Conservation (phyloP, 805 yeast species). For the Yarrowia deformans region DNA sequence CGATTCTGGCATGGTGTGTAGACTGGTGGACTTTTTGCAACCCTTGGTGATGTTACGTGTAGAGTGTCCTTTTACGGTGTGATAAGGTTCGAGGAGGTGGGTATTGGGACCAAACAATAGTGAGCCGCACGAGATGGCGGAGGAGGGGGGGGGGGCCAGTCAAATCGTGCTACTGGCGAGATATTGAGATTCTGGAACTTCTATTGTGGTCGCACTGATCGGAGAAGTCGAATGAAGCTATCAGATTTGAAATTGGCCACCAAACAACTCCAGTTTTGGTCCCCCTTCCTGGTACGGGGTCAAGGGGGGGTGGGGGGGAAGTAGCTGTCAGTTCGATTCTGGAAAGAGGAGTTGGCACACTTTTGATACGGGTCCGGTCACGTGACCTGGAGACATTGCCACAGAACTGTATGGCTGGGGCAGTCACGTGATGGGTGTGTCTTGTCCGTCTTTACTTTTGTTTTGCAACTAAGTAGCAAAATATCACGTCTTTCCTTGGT, state of each 20-base stretch:
- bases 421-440: no score
- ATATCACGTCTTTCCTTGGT: no score
- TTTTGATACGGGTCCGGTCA: not conserved
- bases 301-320: not conserved
- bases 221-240: no score
- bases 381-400: not conserved
- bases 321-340: constrained; percentile 13
- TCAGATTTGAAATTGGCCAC: no score
- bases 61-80: constrained; percentile 4
- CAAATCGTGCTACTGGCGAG: not conserved
- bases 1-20: constrained; percentile 28
- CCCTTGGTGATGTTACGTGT: constrained; percentile 5
- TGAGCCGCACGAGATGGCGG: not conserved
- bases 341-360: no score
- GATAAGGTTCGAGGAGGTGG: constrained; percentile 18
- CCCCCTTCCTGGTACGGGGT: not conserved
- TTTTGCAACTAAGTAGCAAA: no score
- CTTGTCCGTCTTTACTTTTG: no score
- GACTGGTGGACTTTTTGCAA: not conserved
- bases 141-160: no score
- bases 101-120: not conserved
- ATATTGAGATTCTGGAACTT: not conserved
- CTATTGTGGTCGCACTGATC: not conserved
- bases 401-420: no score
- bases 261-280: not conserved